Evolutionary conservation across 2,329 filamentous ascomycete species (phyloP).

Genomic region (Cladosporium colombiae): DNA sequence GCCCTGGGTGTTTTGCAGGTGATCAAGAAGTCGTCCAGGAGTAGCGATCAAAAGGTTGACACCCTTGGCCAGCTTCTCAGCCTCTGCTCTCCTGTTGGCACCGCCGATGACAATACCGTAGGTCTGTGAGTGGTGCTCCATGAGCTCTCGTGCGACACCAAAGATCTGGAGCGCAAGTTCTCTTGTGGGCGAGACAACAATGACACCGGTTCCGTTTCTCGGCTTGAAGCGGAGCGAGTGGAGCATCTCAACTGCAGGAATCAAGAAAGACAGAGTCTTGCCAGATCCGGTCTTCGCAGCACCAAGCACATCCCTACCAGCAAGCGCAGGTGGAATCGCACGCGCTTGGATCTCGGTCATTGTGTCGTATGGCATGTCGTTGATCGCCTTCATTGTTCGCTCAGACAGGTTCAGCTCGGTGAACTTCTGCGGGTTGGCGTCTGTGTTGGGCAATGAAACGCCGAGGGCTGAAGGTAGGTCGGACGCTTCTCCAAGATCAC

Average conservation of each 20-base stretch:
- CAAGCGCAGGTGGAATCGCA: constrained; percentile 83
- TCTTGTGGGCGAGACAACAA: constrained; percentile 89
- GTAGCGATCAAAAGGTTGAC: constrained; percentile 95
- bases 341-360: constrained; percentile 95
- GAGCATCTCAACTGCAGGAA: constrained; percentile 92
- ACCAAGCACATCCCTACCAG: constrained; percentile 88
- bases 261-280: constrained; percentile 92
- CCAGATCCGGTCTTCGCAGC: constrained; percentile 95
- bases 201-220: constrained; percentile 85
- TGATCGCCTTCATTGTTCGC: constrained; percentile 83
- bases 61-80: constrained; percentile 90
- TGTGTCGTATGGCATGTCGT: constrained; percentile 87
- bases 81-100: constrained; percentile 86
- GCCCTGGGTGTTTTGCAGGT: constrained; percentile 85
- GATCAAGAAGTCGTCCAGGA: constrained; percentile 87
- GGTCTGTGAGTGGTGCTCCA: constrained; percentile 91
- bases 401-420: constrained; percentile 81
- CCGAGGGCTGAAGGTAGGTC: constrained; percentile 58
- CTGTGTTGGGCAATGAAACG: constrained; percentile 60
- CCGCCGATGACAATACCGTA: constrained; percentile 96
- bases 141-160: constrained; percentile 87
- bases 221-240: constrained; percentile 90
- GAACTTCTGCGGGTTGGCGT: constrained; percentile 69
- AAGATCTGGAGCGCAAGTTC: constrained; percentile 96
- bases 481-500: constrained; percentile 40